A percentile compares a stretch with the other conserved stretches of the same genome.
phyloP scores from a whole-genome alignment of 345 rosid species.

The Brassica incana region DNA sequence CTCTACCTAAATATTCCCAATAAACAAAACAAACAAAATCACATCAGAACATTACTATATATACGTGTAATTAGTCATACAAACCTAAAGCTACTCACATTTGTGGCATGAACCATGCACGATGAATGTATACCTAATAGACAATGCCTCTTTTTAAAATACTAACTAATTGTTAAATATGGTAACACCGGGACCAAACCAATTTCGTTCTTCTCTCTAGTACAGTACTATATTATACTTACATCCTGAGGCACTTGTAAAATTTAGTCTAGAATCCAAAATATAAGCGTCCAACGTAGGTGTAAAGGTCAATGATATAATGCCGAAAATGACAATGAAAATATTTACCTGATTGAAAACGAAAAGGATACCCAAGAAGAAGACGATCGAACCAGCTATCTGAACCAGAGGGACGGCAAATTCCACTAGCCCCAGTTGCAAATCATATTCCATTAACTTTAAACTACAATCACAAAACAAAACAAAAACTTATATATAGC shows the following conservation, averaged over 20 bases:
- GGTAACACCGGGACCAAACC: neutral
- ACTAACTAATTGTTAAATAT: neutral
- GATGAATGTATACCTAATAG: neutral
- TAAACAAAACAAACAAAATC: neutral
- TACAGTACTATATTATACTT: neutral
- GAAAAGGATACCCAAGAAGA: constrained; percentile 60
- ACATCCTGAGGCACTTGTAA: neutral
- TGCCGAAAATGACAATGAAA: neutral
- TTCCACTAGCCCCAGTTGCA: constrained; percentile 81
- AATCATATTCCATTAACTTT: constrained; percentile 52
- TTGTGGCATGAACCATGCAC: constrained; percentile 7
- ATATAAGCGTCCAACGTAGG: neutral
- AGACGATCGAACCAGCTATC: constrained; percentile 57
- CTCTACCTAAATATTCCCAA: constrained; percentile 46
- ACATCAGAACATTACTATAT: neutral
- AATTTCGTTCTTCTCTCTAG: neutral
- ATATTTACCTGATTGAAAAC: constrained; percentile 61
- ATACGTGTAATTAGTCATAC: neutral
- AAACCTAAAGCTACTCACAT: neutral
- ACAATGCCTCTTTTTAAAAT: neutral
- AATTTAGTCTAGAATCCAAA: neutral
- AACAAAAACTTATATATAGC: neutral
- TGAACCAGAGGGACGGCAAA: constrained; percentile 71
- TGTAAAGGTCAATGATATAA: neutral
- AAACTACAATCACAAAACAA: constrained; percentile 33